These are phyloP conservation scores for Leucosporidium yakuticum DNA, from an alignment of 768 basidiomycete species.

Conservation along the genomic window DNA sequence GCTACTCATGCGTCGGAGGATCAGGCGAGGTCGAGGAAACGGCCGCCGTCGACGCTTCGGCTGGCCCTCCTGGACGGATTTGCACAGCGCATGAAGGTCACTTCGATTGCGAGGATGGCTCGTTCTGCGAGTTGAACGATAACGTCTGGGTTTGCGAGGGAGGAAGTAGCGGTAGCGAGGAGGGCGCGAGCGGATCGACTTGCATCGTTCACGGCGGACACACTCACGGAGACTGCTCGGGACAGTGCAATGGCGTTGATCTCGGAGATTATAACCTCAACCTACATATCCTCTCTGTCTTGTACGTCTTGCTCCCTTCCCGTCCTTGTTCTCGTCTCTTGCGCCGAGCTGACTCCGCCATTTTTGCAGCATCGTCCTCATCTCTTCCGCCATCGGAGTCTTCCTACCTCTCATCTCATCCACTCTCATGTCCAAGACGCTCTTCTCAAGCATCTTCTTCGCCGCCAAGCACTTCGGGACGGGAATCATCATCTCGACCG, in stretches of 20 bases:
- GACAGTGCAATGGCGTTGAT: slow-evolving; percentile 26
- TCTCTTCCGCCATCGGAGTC: slow-evolving; percentile 31
- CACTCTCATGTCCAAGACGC: background rate
- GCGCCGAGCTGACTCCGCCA: background rate
- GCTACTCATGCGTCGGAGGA: slow-evolving; percentile 20
- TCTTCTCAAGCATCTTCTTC: slow-evolving; percentile 23
- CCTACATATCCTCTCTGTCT: slow-evolving; percentile 35
- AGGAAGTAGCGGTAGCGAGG: background rate
- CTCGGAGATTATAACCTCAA: slow-evolving; percentile 28
- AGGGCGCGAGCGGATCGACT: background rate
- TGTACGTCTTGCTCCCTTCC: slow-evolving; percentile 3
- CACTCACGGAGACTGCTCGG: slow-evolving; percentile 31
- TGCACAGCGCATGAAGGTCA: slow-evolving; percentile 23
- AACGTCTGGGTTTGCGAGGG: slow-evolving; percentile 24
- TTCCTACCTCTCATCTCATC: slow-evolving; percentile 24
- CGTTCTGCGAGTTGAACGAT: slow-evolving; percentile 23
- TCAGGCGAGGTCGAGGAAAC: slow-evolving; percentile 5
- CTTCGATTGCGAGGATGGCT: slow-evolving; percentile 30
- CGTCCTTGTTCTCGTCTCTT: background rate
- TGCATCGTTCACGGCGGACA: slow-evolving; percentile 32
- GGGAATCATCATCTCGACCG: slow-evolving; percentile 44
- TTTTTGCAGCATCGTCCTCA: slow-evolving; percentile 21
- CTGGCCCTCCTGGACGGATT: slow-evolving; percentile 8
- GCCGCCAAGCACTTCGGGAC: slow-evolving; percentile 33
- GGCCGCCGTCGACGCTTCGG: background rate